Conservation (phyloP, 352 stramenopile genomes). For the Phytophthora constricta region DNA sequence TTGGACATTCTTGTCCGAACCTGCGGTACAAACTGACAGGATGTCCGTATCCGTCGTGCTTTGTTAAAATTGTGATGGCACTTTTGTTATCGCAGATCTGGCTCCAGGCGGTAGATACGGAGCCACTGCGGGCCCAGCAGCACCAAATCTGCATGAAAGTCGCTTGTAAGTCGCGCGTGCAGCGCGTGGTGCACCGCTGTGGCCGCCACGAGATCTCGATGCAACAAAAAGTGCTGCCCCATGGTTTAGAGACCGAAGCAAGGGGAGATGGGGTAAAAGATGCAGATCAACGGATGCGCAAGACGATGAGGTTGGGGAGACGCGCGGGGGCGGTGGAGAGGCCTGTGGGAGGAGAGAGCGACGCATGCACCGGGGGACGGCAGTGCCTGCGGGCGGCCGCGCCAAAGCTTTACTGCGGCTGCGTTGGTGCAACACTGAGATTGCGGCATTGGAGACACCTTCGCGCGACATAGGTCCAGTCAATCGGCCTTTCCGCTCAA, state of each 20-base stretch:
- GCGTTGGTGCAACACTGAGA: too few relatives aligned
- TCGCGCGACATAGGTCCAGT: too few relatives aligned
- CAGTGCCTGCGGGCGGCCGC: too few relatives aligned
- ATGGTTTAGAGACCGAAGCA: slow-evolving; percentile 29
- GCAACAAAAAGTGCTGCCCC: slow-evolving; percentile 87
- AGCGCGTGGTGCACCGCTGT: slow-evolving; percentile 81
- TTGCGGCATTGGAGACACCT: too few relatives aligned
- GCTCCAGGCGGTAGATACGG: slow-evolving; percentile 84
- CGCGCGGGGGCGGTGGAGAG: background rate
- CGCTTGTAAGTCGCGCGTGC: slow-evolving; percentile 70
- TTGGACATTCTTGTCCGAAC: too few relatives aligned
- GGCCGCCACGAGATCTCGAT: slow-evolving; percentile 80
- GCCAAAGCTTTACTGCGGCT: too few relatives aligned
- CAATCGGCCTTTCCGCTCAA: too few relatives aligned
- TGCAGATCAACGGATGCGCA: background rate
- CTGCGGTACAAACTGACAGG: too few relatives aligned
- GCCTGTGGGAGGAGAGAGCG: background rate
- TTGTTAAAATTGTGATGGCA: too few relatives aligned
- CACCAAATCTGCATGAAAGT: slow-evolving; percentile 74
- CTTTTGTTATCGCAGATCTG: slow-evolving; percentile 36
- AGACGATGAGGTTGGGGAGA: slow-evolving; percentile 10
- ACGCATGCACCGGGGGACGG: too few relatives aligned
- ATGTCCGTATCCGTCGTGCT: too few relatives aligned
- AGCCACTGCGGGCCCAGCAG: slow-evolving; percentile 76
- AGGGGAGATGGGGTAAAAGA: too few relatives aligned